Evolutionary conservation across 768 basidiomycete species (phyloP).

Genomic region (Lentinula boryana): DNA sequence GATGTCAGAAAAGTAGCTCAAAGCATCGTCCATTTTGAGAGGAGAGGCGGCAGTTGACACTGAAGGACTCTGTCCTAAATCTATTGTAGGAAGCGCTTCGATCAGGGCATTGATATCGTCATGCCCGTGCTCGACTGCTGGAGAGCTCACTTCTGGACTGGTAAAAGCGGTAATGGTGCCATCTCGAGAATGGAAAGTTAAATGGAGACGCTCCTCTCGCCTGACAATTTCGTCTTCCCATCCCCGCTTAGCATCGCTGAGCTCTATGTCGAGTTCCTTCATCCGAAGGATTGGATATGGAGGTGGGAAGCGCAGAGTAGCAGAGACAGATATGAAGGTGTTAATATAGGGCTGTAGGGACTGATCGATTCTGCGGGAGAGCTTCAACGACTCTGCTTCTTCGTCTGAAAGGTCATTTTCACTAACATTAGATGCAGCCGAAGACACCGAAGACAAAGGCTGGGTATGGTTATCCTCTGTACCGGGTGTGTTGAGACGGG

Average conservation of each 20-base stretch:
- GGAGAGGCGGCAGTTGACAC: constrained; percentile 14
- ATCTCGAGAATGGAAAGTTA: constrained; percentile 2
- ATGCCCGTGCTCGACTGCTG: constrained; percentile 15
- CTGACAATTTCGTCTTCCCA: constrained; percentile 88
- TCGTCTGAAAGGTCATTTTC: constrained; percentile 56
- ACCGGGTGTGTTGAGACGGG: constrained; percentile 23
- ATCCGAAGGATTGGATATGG: constrained; percentile 85
- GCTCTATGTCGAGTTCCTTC: constrained; percentile 80
- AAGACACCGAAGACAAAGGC: neutral
- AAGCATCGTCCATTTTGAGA: constrained; percentile 22
- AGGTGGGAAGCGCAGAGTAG: constrained; percentile 86
- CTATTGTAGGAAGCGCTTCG: constrained; percentile 40
- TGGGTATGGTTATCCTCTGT: neutral
- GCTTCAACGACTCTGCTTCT: constrained; percentile 61
- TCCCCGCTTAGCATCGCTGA: constrained; percentile 60
- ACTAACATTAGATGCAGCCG: constrained; percentile 16
- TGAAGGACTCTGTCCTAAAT: constrained; percentile 18
- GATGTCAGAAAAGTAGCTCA: constrained; percentile 34
- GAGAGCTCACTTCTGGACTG: neutral
- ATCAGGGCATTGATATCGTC: constrained; percentile 66
- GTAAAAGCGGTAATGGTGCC: constrained; percentile 8
- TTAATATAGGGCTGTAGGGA: constrained; percentile 78
- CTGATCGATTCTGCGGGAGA: constrained; percentile 74
- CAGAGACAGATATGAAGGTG: constrained; percentile 91
- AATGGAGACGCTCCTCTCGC: constrained; percentile 55